Percentiles rank a stretch among this genome's conserved stretches.
Evolutionary conservation across 495 filamentous ascomycete species (phyloP).

Genomic region (Wilcoxina mikolae): DNA sequence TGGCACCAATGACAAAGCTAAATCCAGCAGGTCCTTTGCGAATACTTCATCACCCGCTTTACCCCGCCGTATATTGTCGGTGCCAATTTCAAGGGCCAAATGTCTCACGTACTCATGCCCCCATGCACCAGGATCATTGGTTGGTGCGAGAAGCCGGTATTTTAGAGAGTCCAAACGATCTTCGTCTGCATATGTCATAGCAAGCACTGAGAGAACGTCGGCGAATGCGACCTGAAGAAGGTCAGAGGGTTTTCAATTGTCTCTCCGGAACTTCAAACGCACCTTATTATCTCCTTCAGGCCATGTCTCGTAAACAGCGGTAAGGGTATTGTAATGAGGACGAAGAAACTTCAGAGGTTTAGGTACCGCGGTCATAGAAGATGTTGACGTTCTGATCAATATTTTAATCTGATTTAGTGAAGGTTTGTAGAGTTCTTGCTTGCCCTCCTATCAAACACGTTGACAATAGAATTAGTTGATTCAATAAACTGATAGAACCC

Average conservation of each 20-base stretch:
- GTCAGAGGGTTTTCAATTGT: not conserved
- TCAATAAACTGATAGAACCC: constrained; percentile 4
- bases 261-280: not conserved
- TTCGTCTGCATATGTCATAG: constrained; percentile 98
- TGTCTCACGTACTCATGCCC: constrained; percentile 97
- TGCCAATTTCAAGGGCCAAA: constrained; percentile 85
- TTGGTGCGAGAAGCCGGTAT: constrained; percentile 79
- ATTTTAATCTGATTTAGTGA: constrained; percentile 89
- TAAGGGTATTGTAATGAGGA: constrained; percentile 81
- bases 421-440: constrained; percentile 76
- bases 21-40: constrained; percentile 59
- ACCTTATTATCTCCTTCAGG: constrained; percentile 67
- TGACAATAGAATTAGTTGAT: constrained; percentile 21
- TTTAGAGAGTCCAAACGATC: constrained; percentile 89
- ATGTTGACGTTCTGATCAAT: constrained; percentile 96
- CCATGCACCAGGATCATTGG: constrained; percentile 88
- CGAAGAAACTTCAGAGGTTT: constrained; percentile 96
- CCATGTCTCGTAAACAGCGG: constrained; percentile 79
- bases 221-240: constrained; percentile 55
- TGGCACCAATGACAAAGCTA: constrained; percentile 72
- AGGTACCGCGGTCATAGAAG: constrained; percentile 96
- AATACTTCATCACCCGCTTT: constrained; percentile 41
- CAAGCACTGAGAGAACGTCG: constrained; percentile 90
- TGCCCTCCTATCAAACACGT: constrained; percentile 49
- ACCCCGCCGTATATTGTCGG: constrained; percentile 73